These are phyloP conservation scores for Cutaneotrichosporon curvatum DNA, from an alignment of 1,284 basidiomycete species.

Conservation along the genomic window DNA sequence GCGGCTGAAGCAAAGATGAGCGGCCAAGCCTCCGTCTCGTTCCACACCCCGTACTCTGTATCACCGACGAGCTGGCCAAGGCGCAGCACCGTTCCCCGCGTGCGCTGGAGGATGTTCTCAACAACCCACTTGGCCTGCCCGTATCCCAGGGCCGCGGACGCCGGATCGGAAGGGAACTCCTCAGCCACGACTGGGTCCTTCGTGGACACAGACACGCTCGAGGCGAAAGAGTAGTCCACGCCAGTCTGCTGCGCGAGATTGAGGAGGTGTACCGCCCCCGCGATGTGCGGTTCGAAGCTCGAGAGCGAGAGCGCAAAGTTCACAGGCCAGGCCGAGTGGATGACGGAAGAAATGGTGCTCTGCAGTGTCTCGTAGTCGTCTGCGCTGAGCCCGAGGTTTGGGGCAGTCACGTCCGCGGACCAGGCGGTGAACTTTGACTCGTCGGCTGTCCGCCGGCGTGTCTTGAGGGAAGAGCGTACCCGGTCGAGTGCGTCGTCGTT, in stretches of 20 bases:
- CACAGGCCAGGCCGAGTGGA: slow-evolving; percentile 50
- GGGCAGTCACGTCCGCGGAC: slow-evolving; percentile 48
- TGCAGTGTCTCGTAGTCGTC: slow-evolving; percentile 46
- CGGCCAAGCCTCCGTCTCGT: slow-evolving; percentile 54
- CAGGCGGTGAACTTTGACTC: slow-evolving; percentile 45
- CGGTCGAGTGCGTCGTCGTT: slow-evolving; percentile 31
- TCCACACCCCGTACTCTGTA: slow-evolving; percentile 54
- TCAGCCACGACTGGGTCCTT: slow-evolving; percentile 24
- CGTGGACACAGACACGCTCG: slow-evolving; percentile 53
- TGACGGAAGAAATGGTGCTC: slow-evolving; percentile 50
- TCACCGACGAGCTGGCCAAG: slow-evolving; percentile 53
- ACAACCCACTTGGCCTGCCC: slow-evolving; percentile 58
- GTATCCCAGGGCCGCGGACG: slow-evolving; percentile 51
- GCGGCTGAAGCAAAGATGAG: slow-evolving; percentile 48
- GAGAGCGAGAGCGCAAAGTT: slow-evolving; percentile 45
- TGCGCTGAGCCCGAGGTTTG: slow-evolving; percentile 47
- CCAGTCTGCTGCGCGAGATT: slow-evolving; percentile 44
- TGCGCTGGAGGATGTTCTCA: slow-evolving; percentile 52
- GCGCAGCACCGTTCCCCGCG: background rate
- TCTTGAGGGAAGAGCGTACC: slow-evolving; percentile 30
- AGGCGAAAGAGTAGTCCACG: slow-evolving; percentile 53
- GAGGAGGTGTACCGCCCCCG: slow-evolving; percentile 54
- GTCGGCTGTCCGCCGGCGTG: slow-evolving; percentile 24
- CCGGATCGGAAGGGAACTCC: slow-evolving; percentile 28
- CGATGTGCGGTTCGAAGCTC: slow-evolving; percentile 53